Base-by-base conservation (phyloP, 495 filamentous ascomycete genomes). In the Trypethelium eluteriae region DNA sequence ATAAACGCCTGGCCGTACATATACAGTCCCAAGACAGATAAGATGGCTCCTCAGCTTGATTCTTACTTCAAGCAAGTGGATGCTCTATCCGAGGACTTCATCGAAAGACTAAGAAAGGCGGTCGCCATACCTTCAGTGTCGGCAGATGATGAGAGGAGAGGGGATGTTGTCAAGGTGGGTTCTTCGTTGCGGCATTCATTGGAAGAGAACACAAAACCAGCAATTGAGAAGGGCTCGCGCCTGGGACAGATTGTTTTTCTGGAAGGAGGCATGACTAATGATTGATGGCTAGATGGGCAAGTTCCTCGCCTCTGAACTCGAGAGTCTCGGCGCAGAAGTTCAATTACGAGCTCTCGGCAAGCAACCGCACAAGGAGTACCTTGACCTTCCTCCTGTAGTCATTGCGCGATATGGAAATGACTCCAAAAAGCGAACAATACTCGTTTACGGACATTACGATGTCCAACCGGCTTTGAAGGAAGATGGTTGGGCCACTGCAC, bases 371-470 rank as follows among this genome's bases (percentile, higher is more conserved):
- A 90, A 89, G 69, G 90, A 94, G 71, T 84, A 92, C 67, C 88
- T 99, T 70, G 86, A 96, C 36, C 86, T 99, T 11, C 95, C 95
- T 11, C 94, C 95, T 38, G 91, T 96, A 39, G 84, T 99, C 44
- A 83, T 98, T 69, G 92, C 88, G 56, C 87, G 95, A 32, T 96
- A 98, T 76, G 93, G 94, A 66, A 88, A 84, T 75, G 92, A 96
- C 76, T 86, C 88, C 76, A 89, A 84, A 72, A 98, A 97, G 85
- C 86, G 90, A 44, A 98, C 91, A 9, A 93, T 99, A 70, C 82
- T 98, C 57, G 90, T 99, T 35, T 99, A 99, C 71, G 95, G 95
- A 39, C 95, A 99, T 79, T 99, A 99, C 79, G 95, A 99, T 78
- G 95, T 99, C 16, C 95, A 99, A 77, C 95, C 95, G 2, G 95